phyloP scores from a whole-genome alignment of 2,329 filamentous ascomycete genomes.

The Aspergillus costaricaensis region DNA sequence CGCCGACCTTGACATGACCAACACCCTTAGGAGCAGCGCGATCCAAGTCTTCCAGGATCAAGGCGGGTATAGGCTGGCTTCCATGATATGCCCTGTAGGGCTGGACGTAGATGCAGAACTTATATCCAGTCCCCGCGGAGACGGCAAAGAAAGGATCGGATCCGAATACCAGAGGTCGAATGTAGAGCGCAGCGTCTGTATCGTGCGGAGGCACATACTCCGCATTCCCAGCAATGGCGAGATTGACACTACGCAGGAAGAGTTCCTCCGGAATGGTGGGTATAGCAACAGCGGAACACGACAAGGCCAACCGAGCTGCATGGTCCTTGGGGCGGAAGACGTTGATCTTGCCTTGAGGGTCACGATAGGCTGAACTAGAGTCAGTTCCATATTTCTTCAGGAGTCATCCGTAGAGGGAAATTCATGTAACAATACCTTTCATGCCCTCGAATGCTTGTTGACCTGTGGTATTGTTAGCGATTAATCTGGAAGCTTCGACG shows the following conservation, averaged over 20 bases:
- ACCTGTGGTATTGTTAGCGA: not conserved
- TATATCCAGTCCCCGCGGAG: slow-evolving; percentile 27
- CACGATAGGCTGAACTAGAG: slow-evolving; percentile 17
- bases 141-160: slow-evolving; percentile 28
- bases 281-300: slow-evolving; percentile 32
- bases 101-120: slow-evolving; percentile 36
- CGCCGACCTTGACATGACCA: slow-evolving; percentile 39
- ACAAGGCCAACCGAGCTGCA: slow-evolving; percentile 32
- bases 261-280: slow-evolving; percentile 31
- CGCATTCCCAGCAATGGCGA: slow-evolving; percentile 3
- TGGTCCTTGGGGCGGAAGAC: slow-evolving; percentile 37
- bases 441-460: slow-evolving; percentile 59
- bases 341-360: slow-evolving; percentile 27
- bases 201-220: slow-evolving; percentile 19
- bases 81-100: slow-evolving; percentile 11
- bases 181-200: slow-evolving; percentile 35
- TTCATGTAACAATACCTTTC: slow-evolving; percentile 34
- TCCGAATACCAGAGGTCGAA: slow-evolving; percentile 38
- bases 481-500: rapidly evolving
- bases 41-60: slow-evolving; percentile 40
- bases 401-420: too few species aligned
- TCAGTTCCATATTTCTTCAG: too few species aligned
- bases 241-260: slow-evolving; percentile 23
- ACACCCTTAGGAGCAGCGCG: slow-evolving; percentile 37
- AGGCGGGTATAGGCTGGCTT: slow-evolving; percentile 16